Conservation (phyloP, 768 basidiomycete species). For the Suillus brevipes region DNA sequence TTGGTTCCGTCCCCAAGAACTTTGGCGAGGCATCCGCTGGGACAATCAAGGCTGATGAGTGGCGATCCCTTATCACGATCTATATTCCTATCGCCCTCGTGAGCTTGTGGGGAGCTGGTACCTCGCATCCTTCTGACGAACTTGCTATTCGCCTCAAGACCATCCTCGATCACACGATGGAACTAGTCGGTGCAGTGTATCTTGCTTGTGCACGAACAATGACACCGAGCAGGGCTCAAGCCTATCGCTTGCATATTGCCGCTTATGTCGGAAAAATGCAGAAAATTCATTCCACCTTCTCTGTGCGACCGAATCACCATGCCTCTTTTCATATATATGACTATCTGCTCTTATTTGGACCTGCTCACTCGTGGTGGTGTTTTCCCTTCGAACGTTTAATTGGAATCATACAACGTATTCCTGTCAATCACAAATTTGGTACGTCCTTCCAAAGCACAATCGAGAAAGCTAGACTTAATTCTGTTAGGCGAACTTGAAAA, state of each 20-base stretch:
- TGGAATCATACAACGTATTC: conserved; percentile 35
- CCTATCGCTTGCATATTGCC: conserved; percentile 19
- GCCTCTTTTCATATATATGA: no score
- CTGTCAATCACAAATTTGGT: conserved; percentile 34
- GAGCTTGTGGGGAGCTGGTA: conserved; percentile 19
- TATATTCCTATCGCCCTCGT: conserved; percentile 23
- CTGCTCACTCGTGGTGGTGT: conserved; percentile 39
- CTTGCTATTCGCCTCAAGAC: no score
- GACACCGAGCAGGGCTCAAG: conserved; percentile 1
- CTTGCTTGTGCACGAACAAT: conserved; percentile 13
- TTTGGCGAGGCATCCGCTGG: conserved; percentile 15
- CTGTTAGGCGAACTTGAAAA: no score
- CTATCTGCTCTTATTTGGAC: conserved; percentile 35
- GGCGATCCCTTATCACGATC: conserved; percentile 14
- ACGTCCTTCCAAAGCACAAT: no score
- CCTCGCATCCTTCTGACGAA: not conserved
- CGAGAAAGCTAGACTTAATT: no score
- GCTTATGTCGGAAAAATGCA: no score
- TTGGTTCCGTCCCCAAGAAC: conserved; percentile 17
- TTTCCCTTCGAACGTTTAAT: conserved; percentile 41
- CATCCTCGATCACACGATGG: no score
- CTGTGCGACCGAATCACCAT: no score
- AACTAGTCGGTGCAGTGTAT: no score
- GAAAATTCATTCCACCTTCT: no score
- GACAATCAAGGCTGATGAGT: conserved; percentile 26